Percentiles rank a stretch among this genome's conserved stretches.
Evolutionary conservation across 2,329 filamentous ascomycete genomes (phyloP).

Genomic region (Paecilomyces fulvus): DNA sequence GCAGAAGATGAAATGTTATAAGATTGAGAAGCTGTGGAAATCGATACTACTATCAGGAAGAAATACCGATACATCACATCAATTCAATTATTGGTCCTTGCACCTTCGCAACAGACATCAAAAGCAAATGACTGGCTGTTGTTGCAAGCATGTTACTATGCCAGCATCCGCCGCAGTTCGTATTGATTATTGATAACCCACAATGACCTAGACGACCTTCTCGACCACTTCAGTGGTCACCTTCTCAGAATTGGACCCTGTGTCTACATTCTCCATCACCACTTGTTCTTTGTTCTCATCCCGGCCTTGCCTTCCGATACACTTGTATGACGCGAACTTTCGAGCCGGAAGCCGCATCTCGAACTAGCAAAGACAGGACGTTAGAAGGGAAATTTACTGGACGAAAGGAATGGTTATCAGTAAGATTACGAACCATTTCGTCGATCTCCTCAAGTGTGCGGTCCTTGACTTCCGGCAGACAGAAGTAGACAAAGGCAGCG

Average conservation of each 20-base stretch:
- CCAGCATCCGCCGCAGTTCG: not conserved
- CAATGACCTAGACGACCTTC: constrained; percentile 1
- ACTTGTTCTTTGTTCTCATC: not conserved
- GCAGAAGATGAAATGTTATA: no score
- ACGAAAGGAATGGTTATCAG: not conserved
- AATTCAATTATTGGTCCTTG: no score
- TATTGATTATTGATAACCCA: not conserved
- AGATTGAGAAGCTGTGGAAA: no score
- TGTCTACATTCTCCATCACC: constrained; percentile 1
- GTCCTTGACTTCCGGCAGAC: constrained; percentile 47
- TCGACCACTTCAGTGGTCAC: constrained; percentile 6
- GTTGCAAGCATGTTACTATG: not conserved
- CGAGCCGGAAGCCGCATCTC: constrained; percentile 29
- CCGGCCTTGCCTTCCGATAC: constrained; percentile 17
- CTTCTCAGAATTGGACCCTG: constrained; percentile 6
- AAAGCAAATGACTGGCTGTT: no score
- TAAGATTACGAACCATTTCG: constrained; percentile 39
- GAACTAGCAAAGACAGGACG: constrained; percentile 17
- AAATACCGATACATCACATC: no score
- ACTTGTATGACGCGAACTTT: constrained; percentile 29
- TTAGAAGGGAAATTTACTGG: constrained; percentile 1
- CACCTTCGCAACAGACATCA: no score
- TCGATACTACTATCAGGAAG: no score
- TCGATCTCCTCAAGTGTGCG: constrained; percentile 48
- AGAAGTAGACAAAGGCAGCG: constrained; percentile 36